phyloP scores from a whole-genome alignment of 371 early-diverging fungal species.

The Actinomucor elegans region DNA sequence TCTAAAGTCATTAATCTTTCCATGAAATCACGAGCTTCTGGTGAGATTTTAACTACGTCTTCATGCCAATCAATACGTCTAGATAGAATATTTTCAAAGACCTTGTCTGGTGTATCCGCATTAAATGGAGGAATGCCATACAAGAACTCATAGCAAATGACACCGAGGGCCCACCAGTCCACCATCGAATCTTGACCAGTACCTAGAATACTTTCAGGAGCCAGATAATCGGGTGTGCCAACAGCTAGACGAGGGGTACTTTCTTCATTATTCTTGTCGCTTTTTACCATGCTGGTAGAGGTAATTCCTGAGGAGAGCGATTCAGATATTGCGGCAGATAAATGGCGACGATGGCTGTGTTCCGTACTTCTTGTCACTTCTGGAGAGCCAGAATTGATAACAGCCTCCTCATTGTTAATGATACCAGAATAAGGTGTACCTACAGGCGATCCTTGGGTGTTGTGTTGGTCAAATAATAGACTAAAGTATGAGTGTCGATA shows the following conservation, averaged over 20 bases:
- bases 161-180: slow-evolving; percentile 95
- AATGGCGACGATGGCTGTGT: slow-evolving; percentile 24
- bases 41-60: slow-evolving; percentile 66
- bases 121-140: slow-evolving; percentile 88
- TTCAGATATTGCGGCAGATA: slow-evolving; percentile 21
- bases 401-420: slow-evolving; percentile 5
- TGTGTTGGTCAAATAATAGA: slow-evolving; percentile 30
- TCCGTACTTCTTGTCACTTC: slow-evolving; percentile 22
- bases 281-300: slow-evolving; percentile 3
- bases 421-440: slow-evolving; percentile 20
- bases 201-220: slow-evolving; percentile 92
- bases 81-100: slow-evolving; percentile 85
- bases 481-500: slow-evolving; percentile 41
- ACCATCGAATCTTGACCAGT: slow-evolving; percentile 84
- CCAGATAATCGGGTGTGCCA: slow-evolving; percentile 97
- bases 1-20: slow-evolving; percentile 75
- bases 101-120: slow-evolving; percentile 76
- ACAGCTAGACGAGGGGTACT: slow-evolving; percentile 44
- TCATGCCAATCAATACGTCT: slow-evolving; percentile 75
- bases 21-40: slow-evolving; percentile 88
- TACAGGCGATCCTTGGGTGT: background rate
- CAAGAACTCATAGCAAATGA: slow-evolving; percentile 88
- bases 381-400: slow-evolving; percentile 13
- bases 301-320: slow-evolving; percentile 9
- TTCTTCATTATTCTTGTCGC: slow-evolving; percentile 3